Evolutionary conservation across 2,329 filamentous ascomycete genomes (phyloP).

Genomic region (Botrytis fabae): DNA sequence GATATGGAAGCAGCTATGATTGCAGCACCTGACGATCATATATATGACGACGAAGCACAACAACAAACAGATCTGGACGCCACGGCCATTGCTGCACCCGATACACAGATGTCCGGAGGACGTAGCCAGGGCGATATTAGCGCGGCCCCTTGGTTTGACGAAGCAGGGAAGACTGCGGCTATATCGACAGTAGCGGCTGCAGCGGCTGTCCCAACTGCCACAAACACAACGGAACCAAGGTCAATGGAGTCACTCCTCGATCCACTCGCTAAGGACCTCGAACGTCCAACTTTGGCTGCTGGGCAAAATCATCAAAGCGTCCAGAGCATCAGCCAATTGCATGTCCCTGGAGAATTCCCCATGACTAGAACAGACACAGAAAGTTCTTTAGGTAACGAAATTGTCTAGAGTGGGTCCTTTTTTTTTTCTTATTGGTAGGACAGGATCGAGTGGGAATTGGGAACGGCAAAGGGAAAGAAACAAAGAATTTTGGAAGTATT

Average conservation of each 20-base stretch:
- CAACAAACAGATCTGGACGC: slow-evolving; percentile 30
- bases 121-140: slow-evolving; percentile 30
- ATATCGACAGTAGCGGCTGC: slow-evolving; percentile 5
- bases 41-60: slow-evolving; percentile 24
- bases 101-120: slow-evolving; percentile 32
- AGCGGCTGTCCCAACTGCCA: slow-evolving; percentile 2
- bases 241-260: slow-evolving; percentile 25
- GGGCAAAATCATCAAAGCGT: slow-evolving; percentile 36
- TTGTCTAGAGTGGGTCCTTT: background rate
- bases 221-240: background rate
- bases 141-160: background rate
- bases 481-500: background rate
- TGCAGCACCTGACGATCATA: slow-evolving; percentile 33
- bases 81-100: slow-evolving; percentile 22
- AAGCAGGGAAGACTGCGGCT: background rate
- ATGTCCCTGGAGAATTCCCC: slow-evolving; percentile 41
- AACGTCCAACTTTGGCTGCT: slow-evolving; percentile 31
- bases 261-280: slow-evolving; percentile 27
- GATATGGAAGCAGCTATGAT: slow-evolving; percentile 33
- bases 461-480: background rate
- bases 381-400: slow-evolving; percentile 8
- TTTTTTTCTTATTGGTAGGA: background rate
- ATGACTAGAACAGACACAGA: slow-evolving; percentile 10
- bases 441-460: background rate
- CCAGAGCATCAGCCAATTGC: slow-evolving; percentile 37